Evolutionary conservation across 1,284 basidiomycete species (phyloP).

Genomic region (Nidula niveotomentosa): DNA sequence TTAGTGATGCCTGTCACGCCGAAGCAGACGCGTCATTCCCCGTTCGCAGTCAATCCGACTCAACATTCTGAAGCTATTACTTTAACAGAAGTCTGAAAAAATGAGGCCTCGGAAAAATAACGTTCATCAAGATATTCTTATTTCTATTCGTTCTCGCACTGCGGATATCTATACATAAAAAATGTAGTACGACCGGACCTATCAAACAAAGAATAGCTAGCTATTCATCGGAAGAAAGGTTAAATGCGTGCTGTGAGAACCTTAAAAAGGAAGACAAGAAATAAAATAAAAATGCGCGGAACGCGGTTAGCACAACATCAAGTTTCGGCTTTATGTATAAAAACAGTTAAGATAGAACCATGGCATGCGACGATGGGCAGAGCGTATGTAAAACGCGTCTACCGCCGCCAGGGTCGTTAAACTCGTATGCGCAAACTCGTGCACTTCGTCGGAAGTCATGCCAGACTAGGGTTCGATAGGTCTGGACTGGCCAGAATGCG

Average conservation of each 20-base stretch:
- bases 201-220: neutral
- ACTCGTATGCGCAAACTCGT: constrained; percentile 19
- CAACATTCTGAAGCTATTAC: too few relatives aligned
- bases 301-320: neutral
- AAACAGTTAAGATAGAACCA: neutral
- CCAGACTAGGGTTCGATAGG: neutral
- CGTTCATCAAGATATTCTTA: neutral
- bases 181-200: neutral
- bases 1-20: too few relatives aligned
- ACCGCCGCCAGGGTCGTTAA: constrained; percentile 30
- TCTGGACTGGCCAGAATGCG: constrained; percentile 7
- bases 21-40: too few relatives aligned
- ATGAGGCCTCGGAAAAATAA: neutral
- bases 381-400: neutral
- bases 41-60: too few relatives aligned
- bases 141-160: neutral
- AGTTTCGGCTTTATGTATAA: neutral
- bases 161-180: neutral
- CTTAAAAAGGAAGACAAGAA: neutral
- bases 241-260: too few relatives aligned
- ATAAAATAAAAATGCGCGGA: neutral
- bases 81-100: too few relatives aligned
- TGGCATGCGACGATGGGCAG: neutral
- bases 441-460: constrained; percentile 4
- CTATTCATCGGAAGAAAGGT: too few relatives aligned